These are phyloP conservation scores for Tephrocybe sp. DNA, from an alignment of 768 basidiomycete genomes.

Conservation along the genomic window DNA sequence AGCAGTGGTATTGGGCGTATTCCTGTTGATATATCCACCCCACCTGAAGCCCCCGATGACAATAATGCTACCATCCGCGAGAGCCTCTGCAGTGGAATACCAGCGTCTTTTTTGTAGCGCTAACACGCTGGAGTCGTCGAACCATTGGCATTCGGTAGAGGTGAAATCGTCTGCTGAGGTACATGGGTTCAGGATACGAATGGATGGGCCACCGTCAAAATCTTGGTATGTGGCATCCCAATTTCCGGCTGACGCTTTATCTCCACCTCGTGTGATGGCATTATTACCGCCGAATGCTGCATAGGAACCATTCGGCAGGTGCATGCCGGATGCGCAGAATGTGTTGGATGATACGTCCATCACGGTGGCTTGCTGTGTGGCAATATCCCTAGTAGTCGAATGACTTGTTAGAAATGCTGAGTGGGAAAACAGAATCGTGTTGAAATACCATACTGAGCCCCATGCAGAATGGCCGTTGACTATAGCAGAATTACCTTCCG, in stretches of 20 bases:
- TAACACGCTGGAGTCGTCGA: slow-evolving; percentile 58
- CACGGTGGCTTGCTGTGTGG: slow-evolving; percentile 50
- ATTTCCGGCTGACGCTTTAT: slow-evolving; percentile 49
- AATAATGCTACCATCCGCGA: slow-evolving; percentile 72
- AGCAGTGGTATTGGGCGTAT: slow-evolving; percentile 67
- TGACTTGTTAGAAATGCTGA: neutral
- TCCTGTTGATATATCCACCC: slow-evolving; percentile 78
- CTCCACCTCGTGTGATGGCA: slow-evolving; percentile 65
- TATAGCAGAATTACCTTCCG: slow-evolving; percentile 66
- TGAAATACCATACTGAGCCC: slow-evolving; percentile 61
- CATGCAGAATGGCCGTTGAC: slow-evolving; percentile 73
- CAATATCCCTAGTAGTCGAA: slow-evolving; percentile 51
- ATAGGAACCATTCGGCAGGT: slow-evolving; percentile 76
- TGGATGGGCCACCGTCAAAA: slow-evolving; percentile 75
- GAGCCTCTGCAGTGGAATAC: slow-evolving; percentile 74
- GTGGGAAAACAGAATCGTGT: neutral
- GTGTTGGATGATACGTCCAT: slow-evolving; percentile 75
- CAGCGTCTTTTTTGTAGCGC: slow-evolving; percentile 69
- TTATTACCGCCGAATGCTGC: slow-evolving; percentile 76
- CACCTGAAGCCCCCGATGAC: slow-evolving; percentile 80
- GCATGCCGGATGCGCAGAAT: slow-evolving; percentile 83
- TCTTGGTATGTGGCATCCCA: slow-evolving; percentile 72
- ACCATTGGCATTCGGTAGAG: slow-evolving; percentile 62
- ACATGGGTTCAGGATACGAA: slow-evolving; percentile 83
- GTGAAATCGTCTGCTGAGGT: slow-evolving; percentile 41